Percentiles rank a stretch among this genome's conserved stretches.
These are phyloP conservation scores for Fusarium hostae DNA, from an alignment of 2,329 filamentous ascomycete genomes.

Conservation along the genomic window DNA sequence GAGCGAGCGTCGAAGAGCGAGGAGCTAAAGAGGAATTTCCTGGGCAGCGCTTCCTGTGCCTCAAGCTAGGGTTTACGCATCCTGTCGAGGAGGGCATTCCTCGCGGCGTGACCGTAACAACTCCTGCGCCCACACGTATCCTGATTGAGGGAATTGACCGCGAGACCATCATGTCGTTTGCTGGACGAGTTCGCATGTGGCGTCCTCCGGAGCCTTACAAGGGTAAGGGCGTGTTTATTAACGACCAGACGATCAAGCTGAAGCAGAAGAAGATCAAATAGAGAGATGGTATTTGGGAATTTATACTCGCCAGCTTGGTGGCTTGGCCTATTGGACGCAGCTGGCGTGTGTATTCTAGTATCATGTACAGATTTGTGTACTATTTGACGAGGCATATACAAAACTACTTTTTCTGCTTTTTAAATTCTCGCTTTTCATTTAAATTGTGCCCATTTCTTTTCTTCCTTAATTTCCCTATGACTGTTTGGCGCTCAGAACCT, in stretches of 20 bases:
- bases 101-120: conserved; percentile 82
- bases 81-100: conserved; percentile 91
- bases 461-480: conserved; percentile 13
- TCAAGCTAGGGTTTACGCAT: conserved; percentile 98
- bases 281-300: conserved; percentile 38
- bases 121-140: conserved; percentile 90
- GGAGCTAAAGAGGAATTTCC: conserved; percentile 79
- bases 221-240: conserved; percentile 98
- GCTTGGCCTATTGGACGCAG: conserved; percentile 38
- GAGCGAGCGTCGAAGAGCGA: conserved; percentile 83
- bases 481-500: conserved; percentile 68
- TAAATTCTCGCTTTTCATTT: conserved; percentile 18
- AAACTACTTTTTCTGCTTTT: conserved; percentile 39
- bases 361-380: conserved; percentile 47
- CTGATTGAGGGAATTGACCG: conserved; percentile 89
- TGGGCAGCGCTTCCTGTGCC: conserved; percentile 87
- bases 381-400: conserved; percentile 48
- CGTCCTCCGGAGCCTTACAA: conserved; percentile 96
- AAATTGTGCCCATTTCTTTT: conserved; percentile 1
- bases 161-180: conserved; percentile 89
- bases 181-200: conserved; percentile 88
- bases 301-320: conserved; percentile 13
- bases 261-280: conserved; percentile 99
- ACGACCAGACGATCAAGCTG: conserved; percentile 96
- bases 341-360: conserved; percentile 47